A percentile compares a stretch with the other conserved stretches of the same genome.
These are phyloP conservation scores for Penicillium parvum DNA, from an alignment of 495 filamentous ascomycete genomes.

Conservation along the genomic window DNA sequence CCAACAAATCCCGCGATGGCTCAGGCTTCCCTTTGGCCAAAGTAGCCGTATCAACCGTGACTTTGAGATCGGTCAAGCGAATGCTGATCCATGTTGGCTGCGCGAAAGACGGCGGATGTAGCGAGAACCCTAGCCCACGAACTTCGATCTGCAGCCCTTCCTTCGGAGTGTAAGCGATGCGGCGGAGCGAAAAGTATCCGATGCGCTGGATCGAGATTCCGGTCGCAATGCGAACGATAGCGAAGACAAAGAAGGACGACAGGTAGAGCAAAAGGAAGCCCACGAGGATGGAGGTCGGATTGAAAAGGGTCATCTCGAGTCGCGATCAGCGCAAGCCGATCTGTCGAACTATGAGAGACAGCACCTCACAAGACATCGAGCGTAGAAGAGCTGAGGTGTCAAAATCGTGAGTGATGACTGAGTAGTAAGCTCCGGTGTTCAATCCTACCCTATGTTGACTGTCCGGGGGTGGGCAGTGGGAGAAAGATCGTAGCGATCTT, in stretches of 20 bases:
- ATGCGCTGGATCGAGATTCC: slow-evolving; percentile 94
- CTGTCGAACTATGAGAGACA: slow-evolving; percentile 22
- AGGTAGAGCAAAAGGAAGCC: slow-evolving; percentile 82
- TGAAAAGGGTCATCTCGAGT: slow-evolving; percentile 54
- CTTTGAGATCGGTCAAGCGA: slow-evolving; percentile 72
- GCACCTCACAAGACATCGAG: slow-evolving; percentile 21
- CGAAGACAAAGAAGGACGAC: slow-evolving; percentile 87
- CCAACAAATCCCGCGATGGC: slow-evolving; percentile 16
- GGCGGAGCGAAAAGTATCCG: slow-evolving; percentile 84
- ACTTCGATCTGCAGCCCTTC: slow-evolving; percentile 89
- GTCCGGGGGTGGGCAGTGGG: background rate
- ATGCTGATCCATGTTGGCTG: slow-evolving; percentile 97
- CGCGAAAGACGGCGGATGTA: slow-evolving; percentile 92
- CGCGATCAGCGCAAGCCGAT: slow-evolving; percentile 40
- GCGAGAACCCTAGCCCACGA: slow-evolving; percentile 75
- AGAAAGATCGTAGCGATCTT: background rate
- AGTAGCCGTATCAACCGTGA: slow-evolving; percentile 73
- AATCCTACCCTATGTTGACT: slow-evolving; percentile 9
- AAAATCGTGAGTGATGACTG: slow-evolving; percentile 24
- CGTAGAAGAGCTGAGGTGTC: slow-evolving; percentile 10
- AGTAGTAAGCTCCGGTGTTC: slow-evolving; percentile 4
- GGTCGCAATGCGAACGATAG: slow-evolving; percentile 84
- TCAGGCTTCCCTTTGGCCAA: slow-evolving; percentile 45
- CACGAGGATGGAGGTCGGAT: slow-evolving; percentile 77
- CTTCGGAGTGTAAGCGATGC: slow-evolving; percentile 79